Evolutionary conservation across 2,329 filamentous ascomycete genomes (phyloP).

Genomic region (Fusarium sulawesiense): DNA sequence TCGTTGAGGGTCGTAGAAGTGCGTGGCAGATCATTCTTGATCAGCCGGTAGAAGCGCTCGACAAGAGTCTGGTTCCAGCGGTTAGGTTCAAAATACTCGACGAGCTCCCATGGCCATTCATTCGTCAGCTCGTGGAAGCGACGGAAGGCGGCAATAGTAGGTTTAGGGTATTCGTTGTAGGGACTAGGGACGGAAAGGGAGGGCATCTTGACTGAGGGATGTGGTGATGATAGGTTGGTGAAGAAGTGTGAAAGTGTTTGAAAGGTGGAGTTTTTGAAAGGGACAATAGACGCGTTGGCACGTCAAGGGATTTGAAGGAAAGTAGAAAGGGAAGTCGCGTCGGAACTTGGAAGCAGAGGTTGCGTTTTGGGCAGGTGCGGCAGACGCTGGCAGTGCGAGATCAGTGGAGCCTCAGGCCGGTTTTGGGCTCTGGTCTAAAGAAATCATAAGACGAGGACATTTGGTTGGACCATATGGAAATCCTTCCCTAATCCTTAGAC

Average conservation of each 20-base stretch:
- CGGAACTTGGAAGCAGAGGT: neutral
- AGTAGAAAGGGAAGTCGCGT: neutral
- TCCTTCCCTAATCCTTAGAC: too few species aligned
- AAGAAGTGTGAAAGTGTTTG: neutral
- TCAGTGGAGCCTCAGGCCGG: neutral
- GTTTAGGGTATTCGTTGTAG: neutral
- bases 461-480: too few species aligned
- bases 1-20: neutral
- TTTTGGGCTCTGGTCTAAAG: neutral
- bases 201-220: neutral
- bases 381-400: neutral
- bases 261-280: neutral
- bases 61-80: neutral
- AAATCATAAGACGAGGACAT: neutral
- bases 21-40: neutral
- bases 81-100: neutral
- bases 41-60: neutral
- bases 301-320: neutral
- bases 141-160: rapidly evolving
- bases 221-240: too few species aligned
- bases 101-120: conserved; percentile 19
- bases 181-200: neutral
- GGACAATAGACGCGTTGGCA: neutral
- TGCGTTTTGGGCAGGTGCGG: neutral
- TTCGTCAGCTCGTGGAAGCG: neutral